Percentiles rank a stretch among this genome's conserved stretches.
Evolutionary conservation across 2,329 filamentous ascomycete species (phyloP).

Genomic region (Botrytis porri): DNA sequence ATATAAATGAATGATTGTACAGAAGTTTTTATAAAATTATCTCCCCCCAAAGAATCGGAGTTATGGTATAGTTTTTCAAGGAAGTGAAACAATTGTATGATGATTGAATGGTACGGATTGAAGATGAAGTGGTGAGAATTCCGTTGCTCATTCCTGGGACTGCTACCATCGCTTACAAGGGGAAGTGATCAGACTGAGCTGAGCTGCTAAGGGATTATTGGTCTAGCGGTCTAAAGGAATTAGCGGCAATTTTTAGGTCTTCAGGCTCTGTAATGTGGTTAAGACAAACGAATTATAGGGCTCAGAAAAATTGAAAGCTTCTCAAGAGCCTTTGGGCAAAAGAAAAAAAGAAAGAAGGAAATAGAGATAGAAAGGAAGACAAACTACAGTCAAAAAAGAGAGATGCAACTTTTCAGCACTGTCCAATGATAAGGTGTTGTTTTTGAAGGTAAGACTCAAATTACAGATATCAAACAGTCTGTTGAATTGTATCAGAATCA

Average conservation of each 20-base stretch:
- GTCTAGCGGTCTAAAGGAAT: not conserved
- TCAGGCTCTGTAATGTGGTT: not conserved
- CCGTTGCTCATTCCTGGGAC: slow-evolving; percentile 6
- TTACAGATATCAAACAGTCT: not conserved
- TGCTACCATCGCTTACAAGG: slow-evolving; percentile 9
- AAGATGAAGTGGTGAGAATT: slow-evolving; percentile 16
- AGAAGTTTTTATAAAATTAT: not conserved
- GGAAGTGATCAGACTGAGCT: slow-evolving; percentile 8
- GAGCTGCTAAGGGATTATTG: slow-evolving; percentile 7
- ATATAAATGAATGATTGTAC: slow-evolving; percentile 5
- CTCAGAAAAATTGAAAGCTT: not conserved
- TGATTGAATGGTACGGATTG: not conserved
- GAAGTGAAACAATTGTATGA: slow-evolving; percentile 6
- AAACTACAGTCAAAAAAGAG: not conserved
- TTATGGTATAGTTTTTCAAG: not conserved
- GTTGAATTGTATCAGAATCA: not conserved
- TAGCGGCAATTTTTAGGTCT: not conserved
- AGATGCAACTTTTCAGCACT: not conserved
- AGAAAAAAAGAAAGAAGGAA: not conserved
- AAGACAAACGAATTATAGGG: not conserved
- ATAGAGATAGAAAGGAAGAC: not conserved
- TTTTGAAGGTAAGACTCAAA: not conserved
- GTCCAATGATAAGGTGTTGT: not conserved
- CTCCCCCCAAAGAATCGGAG: not conserved
- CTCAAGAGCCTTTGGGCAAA: not conserved